These are phyloP conservation scores for Ogataea trehaloabstinens DNA, from an alignment of 805 yeast genomes.

Conservation along the genomic window DNA sequence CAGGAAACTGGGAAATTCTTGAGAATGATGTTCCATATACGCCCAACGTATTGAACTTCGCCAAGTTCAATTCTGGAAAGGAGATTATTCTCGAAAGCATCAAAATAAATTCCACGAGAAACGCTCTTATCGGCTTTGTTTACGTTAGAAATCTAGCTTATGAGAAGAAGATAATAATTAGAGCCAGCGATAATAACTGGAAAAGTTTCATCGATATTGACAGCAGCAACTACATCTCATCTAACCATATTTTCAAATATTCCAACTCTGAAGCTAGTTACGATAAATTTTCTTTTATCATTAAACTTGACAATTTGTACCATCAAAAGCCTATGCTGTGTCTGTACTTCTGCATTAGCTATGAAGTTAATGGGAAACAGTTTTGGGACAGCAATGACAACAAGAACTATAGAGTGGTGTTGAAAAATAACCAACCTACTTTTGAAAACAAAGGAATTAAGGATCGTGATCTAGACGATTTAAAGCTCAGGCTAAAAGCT, in stretches of 20 bases:
- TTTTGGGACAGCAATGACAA: conserved; percentile 42
- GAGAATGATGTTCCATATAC: conserved; percentile 31
- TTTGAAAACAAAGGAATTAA: conserved; percentile 5
- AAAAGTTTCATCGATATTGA: conserved; percentile 32
- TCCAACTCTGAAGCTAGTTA: conserved; percentile 29
- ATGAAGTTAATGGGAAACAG: conserved; percentile 29
- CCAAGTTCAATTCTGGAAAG: conserved; percentile 29
- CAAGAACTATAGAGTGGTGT: conserved; percentile 36
- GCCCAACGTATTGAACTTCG: conserved; percentile 27
- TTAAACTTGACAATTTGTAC: conserved; percentile 38
- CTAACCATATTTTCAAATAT: conserved; percentile 40
- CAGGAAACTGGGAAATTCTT: conserved; percentile 29
- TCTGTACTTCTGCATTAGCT: conserved; percentile 40
- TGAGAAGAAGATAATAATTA: conserved; percentile 41
- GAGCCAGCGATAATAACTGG: conserved; percentile 51
- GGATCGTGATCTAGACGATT: conserved; percentile 26
- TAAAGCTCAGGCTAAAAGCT: conserved; percentile 28
- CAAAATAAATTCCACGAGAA: conserved; percentile 39
- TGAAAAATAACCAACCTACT: conserved; percentile 26
- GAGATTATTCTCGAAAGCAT: conserved; percentile 36
- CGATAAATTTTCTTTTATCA: conserved; percentile 48
- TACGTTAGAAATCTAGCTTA: conserved; percentile 38
- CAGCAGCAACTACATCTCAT: conserved; percentile 34
- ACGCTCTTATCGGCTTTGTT: conserved; percentile 40
- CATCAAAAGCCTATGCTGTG: conserved; percentile 23